Evolutionary conservation across 192 early-diverging fungal species (phyloP).

Genomic region (Martensiomyces pterosporus): DNA sequence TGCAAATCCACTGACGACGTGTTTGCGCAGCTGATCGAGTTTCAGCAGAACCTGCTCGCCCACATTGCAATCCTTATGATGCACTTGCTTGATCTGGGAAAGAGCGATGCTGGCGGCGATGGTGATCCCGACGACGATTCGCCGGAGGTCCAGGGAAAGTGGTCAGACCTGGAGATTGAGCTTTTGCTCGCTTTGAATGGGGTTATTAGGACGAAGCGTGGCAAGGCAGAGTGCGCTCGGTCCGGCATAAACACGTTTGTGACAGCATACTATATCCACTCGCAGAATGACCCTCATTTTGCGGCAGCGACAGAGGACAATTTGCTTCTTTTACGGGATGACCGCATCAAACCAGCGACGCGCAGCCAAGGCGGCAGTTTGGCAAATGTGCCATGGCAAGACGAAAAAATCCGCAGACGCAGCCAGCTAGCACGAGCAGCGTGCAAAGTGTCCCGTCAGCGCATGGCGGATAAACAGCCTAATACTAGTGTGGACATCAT

Average conservation of each 20-base stretch:
- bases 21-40: constrained; percentile 4
- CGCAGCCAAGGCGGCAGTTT: neutral
- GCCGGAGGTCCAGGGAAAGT: neutral
- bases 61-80: constrained; percentile 14
- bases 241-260: constrained; percentile 19
- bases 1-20: neutral
- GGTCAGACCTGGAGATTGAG: neutral
- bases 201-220: neutral
- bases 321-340: neutral
- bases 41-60: constrained; percentile 22
- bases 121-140: neutral
- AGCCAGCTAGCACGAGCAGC: too few relatives aligned
- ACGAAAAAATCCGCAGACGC: too few relatives aligned
- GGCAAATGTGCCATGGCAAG: too few relatives aligned
- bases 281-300: constrained; percentile 19
- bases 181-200: neutral
- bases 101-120: neutral
- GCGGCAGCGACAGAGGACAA: constrained; percentile 6
- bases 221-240: constrained; percentile 1
- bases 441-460: too few relatives aligned
- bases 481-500: too few relatives aligned
- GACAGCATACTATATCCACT: constrained; percentile 9
- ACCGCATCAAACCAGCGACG: neutral
- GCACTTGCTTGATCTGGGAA: constrained; percentile 9
- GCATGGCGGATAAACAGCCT: too few relatives aligned